Conservation (phyloP, 805 yeast species). For the Debaryomyces maramus region DNA sequence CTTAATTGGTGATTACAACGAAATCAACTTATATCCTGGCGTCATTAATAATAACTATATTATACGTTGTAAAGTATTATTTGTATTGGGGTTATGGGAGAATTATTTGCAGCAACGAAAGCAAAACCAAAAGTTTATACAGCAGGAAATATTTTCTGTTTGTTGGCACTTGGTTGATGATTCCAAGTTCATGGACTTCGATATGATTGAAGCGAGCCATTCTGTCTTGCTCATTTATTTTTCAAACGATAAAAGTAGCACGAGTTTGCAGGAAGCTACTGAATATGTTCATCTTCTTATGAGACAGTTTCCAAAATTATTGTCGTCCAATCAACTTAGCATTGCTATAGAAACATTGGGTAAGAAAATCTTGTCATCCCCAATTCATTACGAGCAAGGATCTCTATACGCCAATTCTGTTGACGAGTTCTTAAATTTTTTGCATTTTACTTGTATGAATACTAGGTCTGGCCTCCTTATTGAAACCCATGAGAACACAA, state of each 20-base stretch:
- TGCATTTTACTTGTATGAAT: conserved; percentile 43
- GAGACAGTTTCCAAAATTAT: conserved; percentile 53
- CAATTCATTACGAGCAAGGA: conserved; percentile 13
- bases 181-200: conserved; percentile 17
- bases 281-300: conserved; percentile 49
- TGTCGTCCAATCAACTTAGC: conserved; percentile 55
- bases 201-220: conserved; percentile 60
- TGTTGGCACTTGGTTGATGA: conserved; percentile 35
- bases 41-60: conserved; percentile 27
- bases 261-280: conserved; percentile 20
- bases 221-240: conserved; percentile 49
- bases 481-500: conserved; percentile 5
- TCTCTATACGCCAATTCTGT: conserved; percentile 14
- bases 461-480: conserved; percentile 32
- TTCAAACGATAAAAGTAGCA: conserved; percentile 22
- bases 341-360: conserved; percentile 61
- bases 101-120: conserved; percentile 35
- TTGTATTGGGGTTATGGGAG: conserved; percentile 49
- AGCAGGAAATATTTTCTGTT: conserved; percentile 25
- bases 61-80: conserved; percentile 42
- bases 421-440: conserved; percentile 40
- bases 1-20: conserved; percentile 35
- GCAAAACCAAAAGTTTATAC: conserved; percentile 18
- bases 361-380: conserved; percentile 32
- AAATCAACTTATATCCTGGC: conserved; percentile 29